Conservation (phyloP, 2,329 filamentous ascomycete genomes). For the Trichoderma sp. region DNA sequence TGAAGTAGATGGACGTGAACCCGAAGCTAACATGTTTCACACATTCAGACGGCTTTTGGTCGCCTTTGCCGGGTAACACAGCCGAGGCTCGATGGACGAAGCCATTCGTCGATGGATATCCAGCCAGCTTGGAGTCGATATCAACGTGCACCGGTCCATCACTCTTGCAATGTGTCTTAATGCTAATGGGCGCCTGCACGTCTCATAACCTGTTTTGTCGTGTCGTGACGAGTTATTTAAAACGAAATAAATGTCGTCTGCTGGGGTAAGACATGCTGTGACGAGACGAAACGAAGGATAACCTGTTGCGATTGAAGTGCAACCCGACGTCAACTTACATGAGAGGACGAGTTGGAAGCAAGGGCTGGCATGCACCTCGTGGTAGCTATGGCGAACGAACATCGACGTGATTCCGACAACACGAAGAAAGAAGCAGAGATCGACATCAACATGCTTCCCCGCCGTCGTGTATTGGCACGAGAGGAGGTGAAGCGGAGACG, state of each 20-base stretch:
- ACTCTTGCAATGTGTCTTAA: conserved; percentile 3
- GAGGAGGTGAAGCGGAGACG: conserved; percentile 13
- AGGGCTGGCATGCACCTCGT: not conserved
- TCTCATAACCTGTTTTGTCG: conserved; percentile 10
- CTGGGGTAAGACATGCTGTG: not conserved
- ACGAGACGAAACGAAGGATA: not conserved
- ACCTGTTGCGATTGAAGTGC: conserved; percentile 1
- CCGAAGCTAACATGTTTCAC: conserved; percentile 1
- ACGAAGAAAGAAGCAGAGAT: conserved; percentile 19
- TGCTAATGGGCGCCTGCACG: not conserved
- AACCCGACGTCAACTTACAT: conserved; percentile 25
- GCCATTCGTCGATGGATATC: not conserved
- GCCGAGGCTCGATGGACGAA: not conserved
- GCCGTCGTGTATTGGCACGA: conserved; percentile 19
- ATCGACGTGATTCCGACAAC: not conserved
- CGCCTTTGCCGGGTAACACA: not conserved
- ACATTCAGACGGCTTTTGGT: not conserved
- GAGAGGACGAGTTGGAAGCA: not conserved
- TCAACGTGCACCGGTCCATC: not conserved
- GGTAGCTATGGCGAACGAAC: not conserved
- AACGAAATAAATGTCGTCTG: not conserved
- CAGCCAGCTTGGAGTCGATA: not conserved
- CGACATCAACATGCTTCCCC: conserved; percentile 21
- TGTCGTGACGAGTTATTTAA: not conserved
- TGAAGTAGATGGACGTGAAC: not conserved